Conservation (phyloP, 2,329 filamentous ascomycete species). For the Zymoseptoria crescenta region DNA sequence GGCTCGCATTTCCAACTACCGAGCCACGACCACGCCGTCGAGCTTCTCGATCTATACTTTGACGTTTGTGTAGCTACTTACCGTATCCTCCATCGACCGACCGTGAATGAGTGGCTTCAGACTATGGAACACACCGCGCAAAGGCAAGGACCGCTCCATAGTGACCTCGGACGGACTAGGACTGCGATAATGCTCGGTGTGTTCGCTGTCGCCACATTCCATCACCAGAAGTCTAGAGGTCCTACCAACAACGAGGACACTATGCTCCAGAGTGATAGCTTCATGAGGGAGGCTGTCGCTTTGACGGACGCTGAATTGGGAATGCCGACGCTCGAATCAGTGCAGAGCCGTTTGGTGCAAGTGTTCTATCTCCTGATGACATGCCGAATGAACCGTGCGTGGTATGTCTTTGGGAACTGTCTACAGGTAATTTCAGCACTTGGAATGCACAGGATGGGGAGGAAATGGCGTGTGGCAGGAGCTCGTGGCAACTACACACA, state of each 20-base stretch:
- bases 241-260: conserved; percentile 30
- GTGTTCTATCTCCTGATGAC: conserved; percentile 14
- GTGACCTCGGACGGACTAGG: conserved; percentile 37
- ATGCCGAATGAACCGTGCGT: conserved; percentile 26
- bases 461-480: background rate
- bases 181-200: conserved; percentile 21
- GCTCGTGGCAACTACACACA: conserved; percentile 36
- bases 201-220: conserved; percentile 7
- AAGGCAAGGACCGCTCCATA: conserved; percentile 28
- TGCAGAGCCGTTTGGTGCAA: conserved; percentile 14
- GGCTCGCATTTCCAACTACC: conserved; percentile 26
- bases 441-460: conserved; percentile 8
- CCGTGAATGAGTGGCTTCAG: conserved; percentile 41
- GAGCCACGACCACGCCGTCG: conserved; percentile 35
- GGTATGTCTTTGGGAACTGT: conserved; percentile 26
- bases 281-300: background rate
- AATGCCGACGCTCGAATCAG: conserved; percentile 7
- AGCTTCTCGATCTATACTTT: conserved; percentile 49
- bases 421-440: conserved; percentile 14
- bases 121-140: conserved; percentile 17
- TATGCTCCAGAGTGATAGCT: background rate
- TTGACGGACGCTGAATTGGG: conserved; percentile 11
- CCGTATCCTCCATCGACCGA: conserved; percentile 49
- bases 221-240: conserved; percentile 33
- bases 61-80: conserved; percentile 55